Evolutionary conservation across 352 stramenopile genomes (phyloP), one percentile per base, ranked within the genome.

Genomic region (Phytophthora europaea): DNA sequence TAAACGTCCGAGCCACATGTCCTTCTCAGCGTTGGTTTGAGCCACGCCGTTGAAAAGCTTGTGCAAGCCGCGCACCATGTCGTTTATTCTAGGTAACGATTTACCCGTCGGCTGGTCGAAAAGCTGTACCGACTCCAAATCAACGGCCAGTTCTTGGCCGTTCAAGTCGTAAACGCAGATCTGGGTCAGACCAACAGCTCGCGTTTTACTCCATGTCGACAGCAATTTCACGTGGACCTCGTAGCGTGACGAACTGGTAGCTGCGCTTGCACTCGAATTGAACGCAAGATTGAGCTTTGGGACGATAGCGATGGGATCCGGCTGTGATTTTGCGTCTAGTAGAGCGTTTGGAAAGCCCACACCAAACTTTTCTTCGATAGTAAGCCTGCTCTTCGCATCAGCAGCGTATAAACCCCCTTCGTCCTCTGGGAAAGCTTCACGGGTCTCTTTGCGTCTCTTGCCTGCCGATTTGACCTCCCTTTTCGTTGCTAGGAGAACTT

Each of bases 1-100:
- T 0, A 95, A 70, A 3, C 79, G 79, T 28, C 89, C 89, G 13
- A 94, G 75, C 89, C 89, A 95, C 87, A 94, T 94, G 15, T 95
- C 78, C 4, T 84, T 75, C n/a, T 95, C 88, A 15, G 61, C 79
- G 54, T 78, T 94, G 0, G 88, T 94, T 28, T 93, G 72, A 0
- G 81, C 75, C 10, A 90, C 61, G 2, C 83, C 85, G 28, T 91
- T 91, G 62, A 93, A 91, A 2, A 95, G 55, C 6, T 75, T 68
- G 9, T 67, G 26, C 0, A 94, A 70, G 8, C 82, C 77, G 8
- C 88, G 86, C 34, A 91, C 82, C 85, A 94, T 94, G 28, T 93
- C 87, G 61, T 90, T 82, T 6, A 53, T 88, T 63, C 89, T 85
- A 0, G 87, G 70, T 15, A 96, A 56, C 5, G 86, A 63, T 26